Evolutionary conservation across 2,329 filamentous ascomycete genomes (phyloP), one percentile per base, ranked within the genome.

Genomic region (Lasiodiplodia sp.): DNA sequence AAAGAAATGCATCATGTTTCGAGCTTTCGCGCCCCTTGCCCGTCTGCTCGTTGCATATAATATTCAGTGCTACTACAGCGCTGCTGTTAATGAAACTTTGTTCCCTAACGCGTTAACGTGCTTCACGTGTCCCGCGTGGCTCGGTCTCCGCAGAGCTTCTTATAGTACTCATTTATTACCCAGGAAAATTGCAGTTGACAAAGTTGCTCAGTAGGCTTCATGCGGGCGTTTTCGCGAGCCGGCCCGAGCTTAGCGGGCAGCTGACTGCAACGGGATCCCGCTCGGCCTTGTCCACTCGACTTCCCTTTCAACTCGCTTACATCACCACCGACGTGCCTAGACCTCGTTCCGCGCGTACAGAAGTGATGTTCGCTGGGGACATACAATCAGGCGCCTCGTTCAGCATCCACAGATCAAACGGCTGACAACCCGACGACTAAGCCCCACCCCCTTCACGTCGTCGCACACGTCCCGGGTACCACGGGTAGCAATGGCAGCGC

Each of bases 1-100:
- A 64, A 64, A 51, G 58, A 51, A 64, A 25, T 64, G n/a, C 60
- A 52, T 38, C 23, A 52, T 21, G 47, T 52, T 64, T 38, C 60
- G 31, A 51, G 49, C n/a, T 38, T 52, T 31, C 11, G 49, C 18
- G 40, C 34, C 28, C 1, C 10, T 28, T 53, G 23, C 16, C 23
- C 6, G 21, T n/a, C n/a, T 25, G 34, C 55, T 14, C 7, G 31
- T 12, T 56, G 6, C 25, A 8, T 11, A 11, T 18, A 23, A 4
- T 28, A 28, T 28, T 28, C 28, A 28, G 28, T 28, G 28, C 28
- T 28, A 28, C 28, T 28, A 1, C 21, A 23, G 31, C 8, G 25
- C 14, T 14, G 52, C 52, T 25, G 23, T 23, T 28, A 4, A 21
- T 52, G 49, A n/a, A n/a, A 23, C 49, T 23, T 10, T 21, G n/a